phyloP scores from a whole-genome alignment of 1,139 yeast species.

The Nakaseomyces bracarensis region DNA sequence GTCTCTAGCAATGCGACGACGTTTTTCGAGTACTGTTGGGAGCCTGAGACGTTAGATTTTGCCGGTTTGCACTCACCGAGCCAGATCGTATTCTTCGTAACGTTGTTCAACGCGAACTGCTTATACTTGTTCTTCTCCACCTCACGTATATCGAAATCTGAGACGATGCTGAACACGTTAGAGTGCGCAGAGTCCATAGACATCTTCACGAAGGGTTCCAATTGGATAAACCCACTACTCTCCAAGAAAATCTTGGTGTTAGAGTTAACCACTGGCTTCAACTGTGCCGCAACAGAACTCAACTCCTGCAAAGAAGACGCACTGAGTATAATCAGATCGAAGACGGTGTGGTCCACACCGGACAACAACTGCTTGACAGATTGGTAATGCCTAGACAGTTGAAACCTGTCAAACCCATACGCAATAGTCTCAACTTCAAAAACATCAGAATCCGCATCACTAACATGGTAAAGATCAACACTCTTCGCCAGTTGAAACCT shows the following conservation, averaged over 20 bases:
- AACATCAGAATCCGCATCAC: constrained; percentile 17
- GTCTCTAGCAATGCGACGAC: constrained; percentile 22
- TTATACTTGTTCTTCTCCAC: constrained; percentile 30
- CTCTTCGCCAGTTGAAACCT: constrained; percentile 30
- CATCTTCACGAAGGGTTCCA: constrained; percentile 55
- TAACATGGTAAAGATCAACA: constrained; percentile 28
- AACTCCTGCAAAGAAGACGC: constrained; percentile 42
- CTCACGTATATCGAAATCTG: constrained; percentile 53
- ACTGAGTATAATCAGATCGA: constrained; percentile 43
- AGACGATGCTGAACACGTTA: constrained; percentile 51
- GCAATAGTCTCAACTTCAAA: constrained; percentile 22
- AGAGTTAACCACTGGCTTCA: constrained; percentile 33
- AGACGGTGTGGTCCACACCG: constrained; percentile 20
- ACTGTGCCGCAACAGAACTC: constrained; percentile 34
- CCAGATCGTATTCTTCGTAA: constrained; percentile 17
- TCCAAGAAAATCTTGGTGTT: constrained; percentile 52
- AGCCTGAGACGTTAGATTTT: constrained; percentile 17
- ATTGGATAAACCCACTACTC: constrained; percentile 60
- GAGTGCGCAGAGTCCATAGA: constrained; percentile 31
- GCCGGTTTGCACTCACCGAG: constrained; percentile 22
- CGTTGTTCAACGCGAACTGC: constrained; percentile 28
- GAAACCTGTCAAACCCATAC: constrained; percentile 24
- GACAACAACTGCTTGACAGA: constrained; percentile 17
- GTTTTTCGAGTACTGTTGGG: constrained; percentile 20
- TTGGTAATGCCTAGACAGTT: constrained; percentile 22